Evolutionary conservation across 768 basidiomycete genomes (phyloP).

Genomic region (Calvatia gigantea): DNA sequence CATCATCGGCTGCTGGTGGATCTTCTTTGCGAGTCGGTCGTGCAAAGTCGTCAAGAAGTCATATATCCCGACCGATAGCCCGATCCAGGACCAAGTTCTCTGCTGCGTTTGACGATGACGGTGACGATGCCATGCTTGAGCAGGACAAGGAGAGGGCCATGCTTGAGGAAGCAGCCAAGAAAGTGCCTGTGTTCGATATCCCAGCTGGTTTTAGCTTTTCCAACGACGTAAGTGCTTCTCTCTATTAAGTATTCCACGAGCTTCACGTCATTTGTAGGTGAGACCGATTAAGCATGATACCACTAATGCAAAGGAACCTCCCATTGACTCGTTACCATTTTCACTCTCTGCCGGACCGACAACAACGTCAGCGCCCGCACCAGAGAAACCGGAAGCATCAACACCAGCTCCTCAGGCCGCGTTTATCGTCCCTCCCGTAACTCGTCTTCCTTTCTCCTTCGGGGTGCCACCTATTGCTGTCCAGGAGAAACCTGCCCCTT

Average conservation of each 20-base stretch:
- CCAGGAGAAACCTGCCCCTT: slow-evolving; percentile 1
- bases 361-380: neutral
- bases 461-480: slow-evolving; percentile 4
- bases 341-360: slow-evolving; percentile 35
- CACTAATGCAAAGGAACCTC: slow-evolving; percentile 58
- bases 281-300: slow-evolving; percentile 35
- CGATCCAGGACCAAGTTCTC: slow-evolving; percentile 56
- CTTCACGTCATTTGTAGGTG: slow-evolving; percentile 22
- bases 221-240: slow-evolving; percentile 29
- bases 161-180: slow-evolving; percentile 54
- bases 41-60: slow-evolving; percentile 50
- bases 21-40: slow-evolving; percentile 71
- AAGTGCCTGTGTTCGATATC: slow-evolving; percentile 53
- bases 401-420: neutral
- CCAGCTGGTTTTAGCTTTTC: slow-evolving; percentile 67
- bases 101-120: slow-evolving; percentile 53
- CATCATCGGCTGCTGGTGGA: slow-evolving; percentile 22
- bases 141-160: slow-evolving; percentile 39
- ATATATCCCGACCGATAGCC: slow-evolving; percentile 53
- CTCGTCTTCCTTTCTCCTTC: neutral
- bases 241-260: neutral
- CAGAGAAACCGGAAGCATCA: slow-evolving; percentile 7
- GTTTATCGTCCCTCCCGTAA: slow-evolving; percentile 3
- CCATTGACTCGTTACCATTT: slow-evolving; percentile 61
- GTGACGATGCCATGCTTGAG: slow-evolving; percentile 44